Evolutionary conservation across 73 alveolate species (phyloP), one percentile per base, ranked within the genome.

Genomic region (Paraurostyla sp.): DNA sequence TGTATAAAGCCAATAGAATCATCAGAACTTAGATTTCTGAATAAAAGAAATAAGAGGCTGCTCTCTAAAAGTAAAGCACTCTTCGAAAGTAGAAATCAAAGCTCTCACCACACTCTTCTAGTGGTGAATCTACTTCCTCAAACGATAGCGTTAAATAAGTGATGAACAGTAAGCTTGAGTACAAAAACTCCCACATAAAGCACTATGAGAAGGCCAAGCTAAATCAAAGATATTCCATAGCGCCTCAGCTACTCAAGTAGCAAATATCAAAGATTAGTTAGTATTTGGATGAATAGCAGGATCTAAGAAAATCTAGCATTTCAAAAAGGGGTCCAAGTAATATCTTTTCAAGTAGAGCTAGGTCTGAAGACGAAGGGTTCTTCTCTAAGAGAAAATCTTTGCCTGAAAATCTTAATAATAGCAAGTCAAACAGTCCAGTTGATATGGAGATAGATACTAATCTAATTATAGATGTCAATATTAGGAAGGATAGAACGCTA

Each of bases 161-260:
- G 4, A 65, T 65, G 9, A 65, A 65, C 41, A 13, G 60, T 22
- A 38, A 65, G 23, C 16, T 65, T 16, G 58, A 65, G 3, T 65
- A 65, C 25, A 22, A 32, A 18, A 32, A 65, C 13, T 16, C 3
- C 46, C 56, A 65, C 36, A 65, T 65, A 2, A 7, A 65, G 32
- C 50, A 65, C 42, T 73, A 32, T 48, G 86, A 73, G 46, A 73
- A 11, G n/a, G 86, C 86, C 2, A 73, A 73, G n/a, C 52, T 73
- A 29, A 73, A 46, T 29, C 27, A 43, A 30, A 73, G 86, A 30
- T 73, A 73, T 48, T 43, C 71, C 20, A 43, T 73, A n/a, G 86
- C 60, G 11, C 86, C 69, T 9, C 7, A 29, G 49, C 42, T 73
- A 2, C 86, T 73, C 4, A 73, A 48, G 51, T 6, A 73, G 3